Evolutionary conservation across 1,139 yeast genomes (phyloP), one percentile per base, ranked within the genome.

Genomic region (Kodamaea plutei): DNA sequence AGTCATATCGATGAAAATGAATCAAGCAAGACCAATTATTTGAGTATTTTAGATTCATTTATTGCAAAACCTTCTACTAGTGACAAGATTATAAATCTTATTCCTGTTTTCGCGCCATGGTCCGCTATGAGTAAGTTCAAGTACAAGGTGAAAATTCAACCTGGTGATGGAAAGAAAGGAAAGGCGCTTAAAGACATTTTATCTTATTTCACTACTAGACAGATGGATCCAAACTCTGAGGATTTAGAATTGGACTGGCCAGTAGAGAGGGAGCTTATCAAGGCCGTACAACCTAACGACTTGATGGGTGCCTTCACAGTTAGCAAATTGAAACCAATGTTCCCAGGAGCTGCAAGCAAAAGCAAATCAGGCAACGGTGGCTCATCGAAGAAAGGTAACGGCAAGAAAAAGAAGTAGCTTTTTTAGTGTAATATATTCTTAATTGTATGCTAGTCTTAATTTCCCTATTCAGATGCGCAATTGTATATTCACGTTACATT

Each of bases 51-150:
- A 20, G 75, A 69, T 42, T 49, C 60, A 1, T 55, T 68, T 20
- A 45, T 71, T 11, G 37, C 64, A 11, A 66, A 69, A 27, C 79
- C 79, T 1, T 52, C 56, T 5, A 43, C 59, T 15, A 53, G 59
- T 1, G 79, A 74, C 43, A 58, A 61, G 0, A 43, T 80, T 9
- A 46, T 56, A 6, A 85, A 78, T 30, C 76, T 84, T 6, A 74
- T 91, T 6, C 95, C 97, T 0, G 79, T 85, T 7, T 89, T 88
- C 67, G 97, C 91, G 0, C 98, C 98, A 2, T 93, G 96, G 95
- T 59, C 73, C 8, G 72, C 96, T 0, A 58, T 91, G 45, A 72
- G 66, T 39, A 82, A 82, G 52, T 75, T 72, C 58, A 82, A 84
- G 52, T 88, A 84, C 59, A 88, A 87, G 52, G 81, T 85, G 23